Conservation (phyloP, 192 early-diverging fungal species). For the Powellomyces hirtus region DNA sequence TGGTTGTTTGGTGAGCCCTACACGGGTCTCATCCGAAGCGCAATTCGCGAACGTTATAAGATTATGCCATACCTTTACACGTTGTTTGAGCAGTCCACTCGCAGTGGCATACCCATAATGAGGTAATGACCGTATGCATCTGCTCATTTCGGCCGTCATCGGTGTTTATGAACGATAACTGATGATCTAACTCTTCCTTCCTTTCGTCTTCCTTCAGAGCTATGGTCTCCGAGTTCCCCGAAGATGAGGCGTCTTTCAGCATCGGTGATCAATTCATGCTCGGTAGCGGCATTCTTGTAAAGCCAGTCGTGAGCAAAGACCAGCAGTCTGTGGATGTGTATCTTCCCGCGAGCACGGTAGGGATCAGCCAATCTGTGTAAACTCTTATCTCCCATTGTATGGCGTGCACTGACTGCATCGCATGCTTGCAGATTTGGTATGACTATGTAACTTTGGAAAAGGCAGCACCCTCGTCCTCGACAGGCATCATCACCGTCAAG, state of each 20-base stretch:
- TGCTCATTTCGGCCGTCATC: slow-evolving; percentile 28
- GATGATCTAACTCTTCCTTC: neutral
- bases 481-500: slow-evolving; percentile 44
- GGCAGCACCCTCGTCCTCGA: slow-evolving; percentile 1
- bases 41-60: slow-evolving; percentile 79
- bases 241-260: slow-evolving; percentile 71
- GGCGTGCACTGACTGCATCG: neutral
- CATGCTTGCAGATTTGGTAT: slow-evolving; percentile 61
- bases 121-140: slow-evolving; percentile 19
- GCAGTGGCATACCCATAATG: slow-evolving; percentile 78
- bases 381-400: neutral
- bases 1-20: slow-evolving; percentile 91
- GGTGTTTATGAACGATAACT: slow-evolving; percentile 67
- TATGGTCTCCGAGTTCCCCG: slow-evolving; percentile 86
- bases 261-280: slow-evolving; percentile 90
- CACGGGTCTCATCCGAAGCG: slow-evolving; percentile 72
- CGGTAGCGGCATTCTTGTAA: slow-evolving; percentile 75
- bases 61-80: slow-evolving; percentile 93
- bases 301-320: slow-evolving; percentile 62
- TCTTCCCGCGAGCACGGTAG: slow-evolving; percentile 68
- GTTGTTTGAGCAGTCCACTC: slow-evolving; percentile 75
- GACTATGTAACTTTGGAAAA: slow-evolving; percentile 57
- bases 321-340: slow-evolving; percentile 62
- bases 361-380: slow-evolving; percentile 16
- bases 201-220: slow-evolving; percentile 48